Base-by-base conservation (phyloP, 1,284 basidiomycete species). In the Rhodotorula sp. region DNA sequence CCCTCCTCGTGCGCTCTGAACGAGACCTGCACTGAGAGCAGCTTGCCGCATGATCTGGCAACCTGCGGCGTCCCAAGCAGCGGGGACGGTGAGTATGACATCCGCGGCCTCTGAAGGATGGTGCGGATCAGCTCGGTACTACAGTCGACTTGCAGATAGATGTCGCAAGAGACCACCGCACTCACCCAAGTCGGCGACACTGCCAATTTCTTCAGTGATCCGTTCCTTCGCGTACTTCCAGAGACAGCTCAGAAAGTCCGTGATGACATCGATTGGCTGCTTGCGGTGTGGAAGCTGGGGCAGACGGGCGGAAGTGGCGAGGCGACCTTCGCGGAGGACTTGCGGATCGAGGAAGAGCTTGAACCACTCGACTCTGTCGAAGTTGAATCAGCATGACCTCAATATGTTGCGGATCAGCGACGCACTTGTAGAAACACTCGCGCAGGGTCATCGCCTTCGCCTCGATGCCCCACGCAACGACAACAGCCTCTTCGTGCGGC, bases 141-240 rank as follows among this genome's bases (percentile, higher is more conserved):
- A n/a, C n/a, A n/a, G n/a, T n/a, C n/a, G n/a, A n/a, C n/a, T n/a
- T n/a, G n/a, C n/a, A n/a, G 36, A 39, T 39, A 13, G 36, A 39
- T 15, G 39, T 15, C 39, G 39, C 39, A 3, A 44, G 11, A 44
- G 39, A 52, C n/a, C n/a, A n/a, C n/a, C n/a, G n/a, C n/a, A 59
- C 86, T 70, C 76, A 91, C 90, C 88, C 62, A 92, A 82, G 81
- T 91, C 90, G 20, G 89, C 89, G 4, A 92, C 88, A 30, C 85
- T 86, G 55, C 90, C 90, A 76, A 91, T 90, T 74, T 91, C 89
- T 64, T 86, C 85, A 22, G 89, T 90, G 75, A 92, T 91, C 77
- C 89, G 88, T 62, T 89, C 88, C 76, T 89, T 90, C 22, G 89
- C 89, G 76, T 91, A 89, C 76, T 89, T 88, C 90, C 90, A 92